These are phyloP conservation scores for Phytophthora nicotianae DNA, from an alignment of 352 stramenopile species.

Conservation along the genomic window DNA sequence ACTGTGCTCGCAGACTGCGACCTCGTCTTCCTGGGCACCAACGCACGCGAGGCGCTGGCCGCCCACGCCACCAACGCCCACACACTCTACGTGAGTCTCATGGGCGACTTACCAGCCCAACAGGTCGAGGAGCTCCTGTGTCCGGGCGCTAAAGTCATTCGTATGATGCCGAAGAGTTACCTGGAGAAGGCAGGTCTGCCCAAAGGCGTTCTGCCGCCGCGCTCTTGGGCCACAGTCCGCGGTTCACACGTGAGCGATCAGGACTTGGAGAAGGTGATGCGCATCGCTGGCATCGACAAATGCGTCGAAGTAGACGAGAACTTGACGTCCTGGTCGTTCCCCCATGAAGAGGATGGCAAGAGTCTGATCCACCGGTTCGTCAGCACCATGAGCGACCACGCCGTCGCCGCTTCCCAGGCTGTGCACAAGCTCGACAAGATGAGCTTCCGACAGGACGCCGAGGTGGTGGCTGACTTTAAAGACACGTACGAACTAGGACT, in stretches of 20 bases:
- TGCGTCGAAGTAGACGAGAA: slow-evolving; percentile 52
- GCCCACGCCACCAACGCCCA: slow-evolving; percentile 35
- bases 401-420: slow-evolving; percentile 17
- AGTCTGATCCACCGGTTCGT: slow-evolving; percentile 44
- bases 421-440: slow-evolving; percentile 16
- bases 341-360: slow-evolving; percentile 15
- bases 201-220: slow-evolving; percentile 50
- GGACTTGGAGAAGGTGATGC: slow-evolving; percentile 62
- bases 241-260: slow-evolving; percentile 55
- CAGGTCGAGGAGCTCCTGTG: slow-evolving; percentile 64
- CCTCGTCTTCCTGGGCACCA: slow-evolving; percentile 73
- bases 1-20: slow-evolving; percentile 71
- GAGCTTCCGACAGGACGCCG: not conserved
- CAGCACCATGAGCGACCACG: slow-evolving; percentile 41
- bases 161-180: slow-evolving; percentile 72
- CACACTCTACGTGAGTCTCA: slow-evolving; percentile 74
- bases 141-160: slow-evolving; percentile 72
- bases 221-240: slow-evolving; percentile 61
- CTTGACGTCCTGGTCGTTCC: slow-evolving; percentile 34
- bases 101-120: slow-evolving; percentile 61
- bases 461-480: slow-evolving; percentile 40
- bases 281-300: slow-evolving; percentile 57
- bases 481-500: slow-evolving; percentile 68
- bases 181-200: slow-evolving; percentile 60
- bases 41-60: slow-evolving; percentile 50